Evolutionary conservation across 441 rosid species (phyloP).

Genomic region (Capsella rubella): DNA sequence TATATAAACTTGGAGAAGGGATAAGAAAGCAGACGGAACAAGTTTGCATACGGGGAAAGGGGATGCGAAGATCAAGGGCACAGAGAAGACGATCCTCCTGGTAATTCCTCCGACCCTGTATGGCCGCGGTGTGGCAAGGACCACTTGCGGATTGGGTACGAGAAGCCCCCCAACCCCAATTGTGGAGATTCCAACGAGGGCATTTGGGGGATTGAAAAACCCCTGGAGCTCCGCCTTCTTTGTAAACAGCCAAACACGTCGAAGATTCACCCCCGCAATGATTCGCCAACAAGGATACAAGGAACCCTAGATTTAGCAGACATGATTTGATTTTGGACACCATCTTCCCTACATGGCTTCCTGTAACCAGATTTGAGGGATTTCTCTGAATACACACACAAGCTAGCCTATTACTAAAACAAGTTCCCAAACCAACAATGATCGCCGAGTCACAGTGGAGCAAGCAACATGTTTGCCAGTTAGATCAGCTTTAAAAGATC

Average conservation of each 20-base stretch:
- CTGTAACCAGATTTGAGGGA: constrained; percentile 2
- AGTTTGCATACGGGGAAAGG: constrained; percentile 68
- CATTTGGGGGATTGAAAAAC: constrained; percentile 89
- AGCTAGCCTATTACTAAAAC: background rate
- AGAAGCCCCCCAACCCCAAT: constrained; percentile 39
- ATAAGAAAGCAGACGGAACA: background rate
- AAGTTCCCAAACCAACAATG: too few relatives aligned
- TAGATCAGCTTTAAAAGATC: too few relatives aligned
- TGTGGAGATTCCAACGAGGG: constrained; percentile 85
- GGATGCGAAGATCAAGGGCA: constrained; percentile 78
- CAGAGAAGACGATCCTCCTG: constrained; percentile 92
- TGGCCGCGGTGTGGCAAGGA: constrained; percentile 74
- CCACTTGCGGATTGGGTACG: constrained; percentile 45
- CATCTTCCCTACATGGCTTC: constrained; percentile 29
- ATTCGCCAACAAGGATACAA: background rate
- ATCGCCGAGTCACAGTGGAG: too few relatives aligned
- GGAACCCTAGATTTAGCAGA: constrained; percentile 6
- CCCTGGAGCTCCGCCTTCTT: constrained; percentile 93
- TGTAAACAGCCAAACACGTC: constrained; percentile 82
- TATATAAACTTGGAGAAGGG: too few relatives aligned
- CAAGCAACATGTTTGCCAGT: too few relatives aligned
- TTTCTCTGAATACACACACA: background rate
- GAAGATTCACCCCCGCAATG: constrained; percentile 68
- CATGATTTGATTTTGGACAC: background rate
- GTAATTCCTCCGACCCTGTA: constrained; percentile 76